These are phyloP conservation scores for Trypanosoma platydactyli DNA, from an alignment of 208 protist species.

Conservation along the genomic window DNA sequence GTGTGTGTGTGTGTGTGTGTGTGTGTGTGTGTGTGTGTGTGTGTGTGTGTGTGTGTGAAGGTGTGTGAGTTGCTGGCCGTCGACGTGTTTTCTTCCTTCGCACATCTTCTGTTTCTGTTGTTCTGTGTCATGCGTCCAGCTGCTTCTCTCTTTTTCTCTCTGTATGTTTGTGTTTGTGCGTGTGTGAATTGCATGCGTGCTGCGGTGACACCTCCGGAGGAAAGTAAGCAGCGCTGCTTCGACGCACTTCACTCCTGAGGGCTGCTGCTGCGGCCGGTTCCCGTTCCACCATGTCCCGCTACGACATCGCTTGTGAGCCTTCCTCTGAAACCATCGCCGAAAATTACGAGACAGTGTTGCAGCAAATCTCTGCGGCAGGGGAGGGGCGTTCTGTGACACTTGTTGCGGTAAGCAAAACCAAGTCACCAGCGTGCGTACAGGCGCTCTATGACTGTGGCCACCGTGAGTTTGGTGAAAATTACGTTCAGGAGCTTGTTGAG, in stretches of 20 bases:
- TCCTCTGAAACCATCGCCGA: constrained; percentile 41
- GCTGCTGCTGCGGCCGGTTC: not conserved
- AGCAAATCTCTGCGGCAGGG: constrained; percentile 34
- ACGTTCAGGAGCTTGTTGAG: constrained; percentile 94
- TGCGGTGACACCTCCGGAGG: not conserved
- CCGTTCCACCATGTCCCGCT: constrained; percentile 37
- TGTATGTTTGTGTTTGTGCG: not conserved
- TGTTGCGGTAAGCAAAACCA: constrained; percentile 83
- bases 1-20: too few species aligned
- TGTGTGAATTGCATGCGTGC: not conserved
- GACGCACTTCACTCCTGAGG: constrained; percentile 13
- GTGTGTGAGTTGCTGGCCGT: not conserved
- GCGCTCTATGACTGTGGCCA: constrained; percentile 63
- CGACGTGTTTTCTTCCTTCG: not conserved
- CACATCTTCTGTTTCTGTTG: too few species aligned
- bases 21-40: too few species aligned
- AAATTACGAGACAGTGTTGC: constrained; percentile 52
- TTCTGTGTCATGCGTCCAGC: too few species aligned
- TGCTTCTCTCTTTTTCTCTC: not conserved
- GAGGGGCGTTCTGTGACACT: constrained; percentile 46
- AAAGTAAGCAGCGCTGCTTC: constrained; percentile 11
- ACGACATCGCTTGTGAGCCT: constrained; percentile 65
- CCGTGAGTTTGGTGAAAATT: constrained; percentile 96
- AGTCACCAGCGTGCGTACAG: constrained; percentile 65
- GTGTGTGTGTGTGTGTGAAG: not conserved